Conservation (phyloP, 2,329 filamentous ascomycete species). For the Zalaria sp. region DNA sequence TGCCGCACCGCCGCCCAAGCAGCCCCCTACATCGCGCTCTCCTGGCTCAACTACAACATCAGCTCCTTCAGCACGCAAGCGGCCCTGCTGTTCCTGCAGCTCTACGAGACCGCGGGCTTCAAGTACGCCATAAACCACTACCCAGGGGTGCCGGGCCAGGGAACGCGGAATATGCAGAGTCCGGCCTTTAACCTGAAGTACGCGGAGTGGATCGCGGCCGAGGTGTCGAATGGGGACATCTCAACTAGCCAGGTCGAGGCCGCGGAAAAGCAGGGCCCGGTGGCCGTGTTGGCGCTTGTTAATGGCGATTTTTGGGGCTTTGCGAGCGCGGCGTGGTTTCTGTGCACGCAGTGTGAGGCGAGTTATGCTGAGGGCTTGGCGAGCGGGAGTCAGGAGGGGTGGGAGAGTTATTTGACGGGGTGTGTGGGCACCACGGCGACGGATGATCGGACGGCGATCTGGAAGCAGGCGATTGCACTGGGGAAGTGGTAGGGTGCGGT, state of each 20-base stretch:
- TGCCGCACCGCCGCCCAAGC: slow-evolving; percentile 54
- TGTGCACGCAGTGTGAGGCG: slow-evolving; percentile 38
- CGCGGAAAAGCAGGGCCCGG: slow-evolving; percentile 20
- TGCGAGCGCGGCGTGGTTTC: slow-evolving; percentile 47
- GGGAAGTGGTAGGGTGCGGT: slow-evolving; percentile 8
- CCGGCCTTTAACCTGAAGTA: slow-evolving; percentile 42
- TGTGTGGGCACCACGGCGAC: slow-evolving; percentile 40
- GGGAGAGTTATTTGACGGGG: slow-evolving; percentile 35
- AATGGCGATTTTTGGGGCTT: slow-evolving; percentile 38
- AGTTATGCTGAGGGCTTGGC: slow-evolving; percentile 30
- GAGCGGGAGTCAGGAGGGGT: slow-evolving; percentile 35
- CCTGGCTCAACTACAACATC: slow-evolving; percentile 46
- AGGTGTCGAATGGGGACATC: slow-evolving; percentile 11
- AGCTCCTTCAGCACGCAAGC: slow-evolving; percentile 46
- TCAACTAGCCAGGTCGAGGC: slow-evolving; percentile 15
- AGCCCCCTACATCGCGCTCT: slow-evolving; percentile 39
- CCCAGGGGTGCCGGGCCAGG: slow-evolving; percentile 51
- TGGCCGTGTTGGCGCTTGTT: slow-evolving; percentile 37
- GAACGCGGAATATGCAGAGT: slow-evolving; percentile 55
- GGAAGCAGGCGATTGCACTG: slow-evolving; percentile 30
- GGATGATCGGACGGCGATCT: slow-evolving; percentile 33
- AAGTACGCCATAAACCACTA: slow-evolving; percentile 56
- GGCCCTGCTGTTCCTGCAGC: slow-evolving; percentile 55
- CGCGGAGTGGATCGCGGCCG: slow-evolving; percentile 30
- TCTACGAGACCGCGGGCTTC: slow-evolving; percentile 57